A percentile compares a stretch with the other conserved stretches of the same genome.
These are phyloP conservation scores for Schizosaccharomyces cryophilus DNA, from an alignment of 805 yeast species.

Conservation along the genomic window DNA sequence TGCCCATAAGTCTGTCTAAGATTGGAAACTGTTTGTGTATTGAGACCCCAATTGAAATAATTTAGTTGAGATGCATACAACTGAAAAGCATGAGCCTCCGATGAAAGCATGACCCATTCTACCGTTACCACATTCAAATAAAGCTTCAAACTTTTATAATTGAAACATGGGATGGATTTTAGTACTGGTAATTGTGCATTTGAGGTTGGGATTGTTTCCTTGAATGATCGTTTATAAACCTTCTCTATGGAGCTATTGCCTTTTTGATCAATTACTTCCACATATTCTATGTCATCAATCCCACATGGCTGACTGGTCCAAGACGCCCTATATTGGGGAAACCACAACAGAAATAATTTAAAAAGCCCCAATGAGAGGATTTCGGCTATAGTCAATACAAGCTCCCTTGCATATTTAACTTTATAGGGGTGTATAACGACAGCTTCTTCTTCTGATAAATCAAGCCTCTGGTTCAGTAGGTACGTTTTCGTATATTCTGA, in stretches of 20 bases:
- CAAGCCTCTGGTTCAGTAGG: background rate
- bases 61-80: conserved; percentile 10
- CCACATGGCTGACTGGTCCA: background rate
- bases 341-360: background rate
- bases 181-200: too few relatives aligned
- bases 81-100: background rate
- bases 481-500: background rate
- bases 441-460: background rate
- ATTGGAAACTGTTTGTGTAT: conserved; percentile 41
- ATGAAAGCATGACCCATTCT: background rate
- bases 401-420: background rate
- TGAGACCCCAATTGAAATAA: conserved; percentile 31
- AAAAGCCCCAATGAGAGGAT: background rate
- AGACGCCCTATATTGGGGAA: background rate
- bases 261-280: background rate
- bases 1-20: conserved; percentile 51
- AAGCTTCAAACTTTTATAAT: background rate
- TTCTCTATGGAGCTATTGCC: too few relatives aligned
- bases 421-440: background rate
- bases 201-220: too few relatives aligned
- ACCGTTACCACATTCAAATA: background rate
- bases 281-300: background rate
- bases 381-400: background rate
- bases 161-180: background rate
- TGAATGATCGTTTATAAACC: too few relatives aligned